Percentiles rank a stretch among this genome's conserved stretches.
Conservation (phyloP, 495 filamentous ascomycete species). For the Xylaria castorea region DNA sequence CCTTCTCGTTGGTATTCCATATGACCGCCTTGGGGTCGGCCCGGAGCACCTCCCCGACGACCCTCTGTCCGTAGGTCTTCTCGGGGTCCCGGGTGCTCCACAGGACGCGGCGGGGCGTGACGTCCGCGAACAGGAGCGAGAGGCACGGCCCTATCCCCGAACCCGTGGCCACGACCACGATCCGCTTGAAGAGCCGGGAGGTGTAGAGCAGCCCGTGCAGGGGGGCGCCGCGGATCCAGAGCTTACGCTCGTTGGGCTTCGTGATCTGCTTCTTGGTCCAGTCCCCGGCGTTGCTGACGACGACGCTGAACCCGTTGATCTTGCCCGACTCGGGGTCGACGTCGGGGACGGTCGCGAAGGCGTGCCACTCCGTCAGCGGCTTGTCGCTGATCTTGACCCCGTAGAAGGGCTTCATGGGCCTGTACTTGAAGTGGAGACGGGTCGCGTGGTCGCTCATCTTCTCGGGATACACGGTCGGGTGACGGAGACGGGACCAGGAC, state of each 20-base stretch:
- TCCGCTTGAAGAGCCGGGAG: slow-evolving; percentile 69
- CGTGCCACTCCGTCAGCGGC: slow-evolving; percentile 78
- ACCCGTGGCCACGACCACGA: slow-evolving; percentile 81
- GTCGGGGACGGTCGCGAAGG: slow-evolving; percentile 77
- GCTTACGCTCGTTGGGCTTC: slow-evolving; percentile 59
- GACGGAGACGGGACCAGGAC: slow-evolving; percentile 72
- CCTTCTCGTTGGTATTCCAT: slow-evolving; percentile 54
- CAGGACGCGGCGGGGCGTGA: slow-evolving; percentile 54
- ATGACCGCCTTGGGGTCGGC: slow-evolving; percentile 57
- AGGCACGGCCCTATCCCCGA: slow-evolving; percentile 80
- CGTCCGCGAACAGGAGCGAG: slow-evolving; percentile 51
- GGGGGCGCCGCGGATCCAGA: slow-evolving; percentile 62
- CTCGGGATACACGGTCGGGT: slow-evolving; percentile 65
- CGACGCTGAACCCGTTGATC: slow-evolving; percentile 67
- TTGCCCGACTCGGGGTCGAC: slow-evolving; percentile 51
- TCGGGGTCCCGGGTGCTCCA: slow-evolving; percentile 56
- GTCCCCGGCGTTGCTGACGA: slow-evolving; percentile 84
- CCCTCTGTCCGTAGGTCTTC: slow-evolving; percentile 51
- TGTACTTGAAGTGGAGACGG: slow-evolving; percentile 72
- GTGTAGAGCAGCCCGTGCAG: slow-evolving; percentile 76
- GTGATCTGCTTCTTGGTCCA: slow-evolving; percentile 74
- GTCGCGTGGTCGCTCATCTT: slow-evolving; percentile 72
- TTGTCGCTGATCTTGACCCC: slow-evolving; percentile 60
- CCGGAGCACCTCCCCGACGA: slow-evolving; percentile 51
- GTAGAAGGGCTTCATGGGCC: slow-evolving; percentile 57